Base-by-base conservation (phyloP, 176 grass and related monocot genomes). In the Thalia dealbata region DNA sequence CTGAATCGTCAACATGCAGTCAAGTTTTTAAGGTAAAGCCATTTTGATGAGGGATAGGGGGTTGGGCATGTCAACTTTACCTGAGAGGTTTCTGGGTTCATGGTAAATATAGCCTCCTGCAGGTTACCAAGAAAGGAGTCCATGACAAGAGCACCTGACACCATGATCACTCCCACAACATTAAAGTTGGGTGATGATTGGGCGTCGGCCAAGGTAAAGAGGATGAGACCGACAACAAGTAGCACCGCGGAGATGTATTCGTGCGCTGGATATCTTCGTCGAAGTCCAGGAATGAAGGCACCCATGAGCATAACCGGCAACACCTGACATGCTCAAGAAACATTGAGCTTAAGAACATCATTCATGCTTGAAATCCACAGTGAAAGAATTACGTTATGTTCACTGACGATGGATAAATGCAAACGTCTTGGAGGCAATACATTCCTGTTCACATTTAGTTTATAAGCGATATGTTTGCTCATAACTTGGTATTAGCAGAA, bases 261-360 rank as follows among this genome's bases (percentile, higher is more conserved):
- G 5, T 92, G 93, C 50, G 73, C 25, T 0, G 87, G 84, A 72
- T 96, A 96, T 45, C 90, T 92, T 38, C 93, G 85, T 60, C 86
- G 81, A 71, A 96, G 75, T 25, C 89, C 93, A 0, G 93, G 93
- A 80, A 96, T 96, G 35, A 96, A 96, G 29, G 93, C 82, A 1
- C 93, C 93, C 89, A 92, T 96, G 69, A 96, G 30, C 93, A 96
- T 96, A 70, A 96, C 93, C 0, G 93, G 93, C 32, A 92, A 67
- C 60, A 96, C 87, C 89, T 92, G 64, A 38, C 0, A 43, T 14
- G 8, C 35, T 19, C 64, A 19, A 43, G 22, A 8, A 38, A 38
- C 4, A 38, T 38, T 38, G 32, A 1, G 3, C 1, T 2, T 38
- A 38, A 38, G 4, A 38, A 38, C 32, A 38, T 38, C 32, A 38